Base-by-base conservation (phyloP, 2,329 filamentous ascomycete genomes). In the Myriosclerotinia duriaeana region DNA sequence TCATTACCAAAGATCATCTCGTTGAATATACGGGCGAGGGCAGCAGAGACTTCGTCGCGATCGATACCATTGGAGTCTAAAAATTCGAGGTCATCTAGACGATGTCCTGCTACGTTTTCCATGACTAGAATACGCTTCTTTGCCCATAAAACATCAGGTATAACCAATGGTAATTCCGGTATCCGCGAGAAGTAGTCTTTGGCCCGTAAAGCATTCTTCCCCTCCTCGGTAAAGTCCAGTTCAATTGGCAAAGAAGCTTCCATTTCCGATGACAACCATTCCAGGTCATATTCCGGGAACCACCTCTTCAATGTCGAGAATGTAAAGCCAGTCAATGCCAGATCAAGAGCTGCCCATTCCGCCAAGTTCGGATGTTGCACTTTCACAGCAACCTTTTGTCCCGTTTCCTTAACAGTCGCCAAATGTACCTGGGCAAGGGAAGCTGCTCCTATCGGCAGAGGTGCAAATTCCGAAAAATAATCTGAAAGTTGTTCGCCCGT, bases 1-100 rank as follows among this genome's bases (percentile, higher is more conserved):
- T 89, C 85, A 63, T 89, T 86, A 59, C 94, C 93, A 72, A 99
- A 99, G 72, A 99, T 97, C 95, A 99, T 99, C 77, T 98, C 93
- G 81, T 99, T 99, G 84, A 99, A 99, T 67, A 99, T 92, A 67
- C 89, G 88, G 0, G 95, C 90, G 5, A 99, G 82, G 0, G 93
- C 90, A 1, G 94, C 93, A 0, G 93, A 96, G 6, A 99, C 95
- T 78, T 98, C 94, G 75, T 98, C 95, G 26, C 95, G 88, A 78
- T 96, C 92, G 76, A 99, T 99, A 67, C 87, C 85, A 76, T 96
- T 90, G 8, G 84, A 81, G 77, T 98, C 95, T 4, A 99, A 82
- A 76, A 91, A 98, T 20, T 86, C 87, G 1, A 98, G 84, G 76
- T 99, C 94, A 77, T 99, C 95, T 2, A 93, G 89, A 26, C 95